Evolutionary conservation across 441 rosid species (phyloP), one percentile per base, ranked within the genome.

Genomic region (Metrosideros polymorpha): DNA sequence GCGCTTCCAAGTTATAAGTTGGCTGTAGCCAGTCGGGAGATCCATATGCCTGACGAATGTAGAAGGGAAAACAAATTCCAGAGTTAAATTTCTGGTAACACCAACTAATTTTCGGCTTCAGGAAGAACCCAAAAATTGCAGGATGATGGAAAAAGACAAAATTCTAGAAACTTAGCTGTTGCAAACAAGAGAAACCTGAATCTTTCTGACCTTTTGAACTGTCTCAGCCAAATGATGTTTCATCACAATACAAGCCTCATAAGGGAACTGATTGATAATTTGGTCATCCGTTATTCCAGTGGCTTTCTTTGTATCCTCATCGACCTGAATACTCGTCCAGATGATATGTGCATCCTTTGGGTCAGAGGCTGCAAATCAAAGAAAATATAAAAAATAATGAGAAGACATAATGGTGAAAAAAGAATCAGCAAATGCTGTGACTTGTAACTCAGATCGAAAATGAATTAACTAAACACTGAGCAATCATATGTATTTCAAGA

Each of bases 161-260:
- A 84, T 49, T 82, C 61, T 52, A 57, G 29, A 42, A 83, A 83
- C 25, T 7, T 61, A 87, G 71, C 12, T 27, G 79, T 39, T 52
- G 29, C n/a, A 54, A 55, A 63, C 35, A 84, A 88, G 84, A 49
- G 42, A 75, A 89, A 47, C 86, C 83, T 56, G 52, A 82, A 66
- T 35, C 87, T 25, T 82, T 79, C 84, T 84, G 84, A 96, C 99
- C 98, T 89, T 93, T 89, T 94, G 98, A 91, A 96, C 87, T 82
- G 99, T 97, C 89, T 94, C 97, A 3, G 99, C 99, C 90, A 97
- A 93, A 95, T 96, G 98, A 92, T 97, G 99, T 91, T 97, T 97
- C 99, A 97, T 97, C 89, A 96, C 99, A 86, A 97, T 89, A 90
- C 98, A 97, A 66, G 98, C 97, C 92, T 97, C 99, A 86, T 93